Conservation (phyloP, 2,329 filamentous ascomycete species). For the Verticillium klebahnii region DNA sequence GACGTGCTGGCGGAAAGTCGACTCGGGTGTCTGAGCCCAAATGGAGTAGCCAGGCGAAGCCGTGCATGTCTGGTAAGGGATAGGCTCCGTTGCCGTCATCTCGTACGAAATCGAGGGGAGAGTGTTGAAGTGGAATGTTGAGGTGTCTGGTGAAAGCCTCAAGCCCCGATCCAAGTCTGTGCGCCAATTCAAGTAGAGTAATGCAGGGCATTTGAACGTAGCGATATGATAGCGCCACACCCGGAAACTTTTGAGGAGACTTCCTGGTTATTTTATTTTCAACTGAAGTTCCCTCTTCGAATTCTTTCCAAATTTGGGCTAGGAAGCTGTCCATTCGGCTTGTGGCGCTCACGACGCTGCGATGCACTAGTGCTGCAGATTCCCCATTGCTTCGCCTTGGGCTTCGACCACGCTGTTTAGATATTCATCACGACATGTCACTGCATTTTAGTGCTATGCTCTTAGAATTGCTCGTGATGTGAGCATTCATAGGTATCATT, state of each 20-base stretch:
- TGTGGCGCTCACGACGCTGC: too few relatives aligned
- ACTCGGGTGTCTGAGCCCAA: slow-evolving; percentile 8
- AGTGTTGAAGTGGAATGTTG: background rate
- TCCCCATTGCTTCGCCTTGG: too few relatives aligned
- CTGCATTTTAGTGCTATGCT: background rate
- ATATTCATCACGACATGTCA: background rate
- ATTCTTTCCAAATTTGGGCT: too few relatives aligned
- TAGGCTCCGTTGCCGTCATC: background rate
- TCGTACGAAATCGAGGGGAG: background rate
- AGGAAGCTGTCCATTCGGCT: too few relatives aligned
- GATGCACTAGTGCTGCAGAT: too few relatives aligned
- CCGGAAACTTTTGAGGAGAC: too few relatives aligned
- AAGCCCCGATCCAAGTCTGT: background rate
- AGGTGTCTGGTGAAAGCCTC: background rate
- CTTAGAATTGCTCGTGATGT: background rate
- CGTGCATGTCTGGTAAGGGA: slow-evolving; percentile 1
- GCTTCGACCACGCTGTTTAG: background rate
- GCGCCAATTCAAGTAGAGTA: background rate
- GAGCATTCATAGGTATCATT: slow-evolving; percentile 16
- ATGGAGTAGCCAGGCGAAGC: slow-evolving; percentile 8
- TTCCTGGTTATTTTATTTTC: too few relatives aligned
- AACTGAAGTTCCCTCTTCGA: too few relatives aligned
- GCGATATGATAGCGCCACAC: too few relatives aligned
- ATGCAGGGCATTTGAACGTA: too few relatives aligned
- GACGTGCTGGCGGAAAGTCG: slow-evolving; percentile 7